These are phyloP conservation scores for Suhomyces bokatorum DNA, from an alignment of 1,139 yeast species.

Conservation along the genomic window DNA sequence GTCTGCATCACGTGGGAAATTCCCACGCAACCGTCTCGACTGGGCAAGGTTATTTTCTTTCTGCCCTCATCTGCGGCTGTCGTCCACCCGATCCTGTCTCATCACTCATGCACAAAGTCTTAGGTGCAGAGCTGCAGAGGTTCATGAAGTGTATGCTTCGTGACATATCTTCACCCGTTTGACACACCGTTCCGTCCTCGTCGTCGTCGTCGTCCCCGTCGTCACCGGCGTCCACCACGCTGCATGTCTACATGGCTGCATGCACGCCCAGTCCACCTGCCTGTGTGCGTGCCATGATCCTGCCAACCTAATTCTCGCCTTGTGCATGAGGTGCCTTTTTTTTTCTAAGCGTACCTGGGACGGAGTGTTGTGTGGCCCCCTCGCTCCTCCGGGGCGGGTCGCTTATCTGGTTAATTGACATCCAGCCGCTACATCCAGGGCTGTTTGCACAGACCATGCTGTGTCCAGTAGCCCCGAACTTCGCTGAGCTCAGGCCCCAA, in stretches of 20 bases:
- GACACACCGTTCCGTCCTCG: background rate
- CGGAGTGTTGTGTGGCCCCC: background rate
- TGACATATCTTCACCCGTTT: background rate
- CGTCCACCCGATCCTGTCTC: conserved; percentile 1
- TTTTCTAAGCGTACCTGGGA: background rate
- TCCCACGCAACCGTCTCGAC: background rate
- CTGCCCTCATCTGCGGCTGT: background rate
- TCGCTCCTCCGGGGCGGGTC: background rate
- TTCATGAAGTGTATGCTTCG: background rate
- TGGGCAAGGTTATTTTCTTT: background rate
- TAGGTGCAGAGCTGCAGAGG: background rate
- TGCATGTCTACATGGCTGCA: no score
- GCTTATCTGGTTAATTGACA: no score
- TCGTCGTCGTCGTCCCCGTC: background rate
- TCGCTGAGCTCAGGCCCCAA: no score
- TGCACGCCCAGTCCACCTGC: no score
- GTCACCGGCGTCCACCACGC: no score
- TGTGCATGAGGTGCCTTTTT: background rate
- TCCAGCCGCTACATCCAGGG: no score
- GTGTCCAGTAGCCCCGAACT: no score
- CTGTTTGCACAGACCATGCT: no score
- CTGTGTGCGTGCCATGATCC: no score
- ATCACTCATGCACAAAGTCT: background rate
- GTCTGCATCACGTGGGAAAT: background rate
- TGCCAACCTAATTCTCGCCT: no score